These are phyloP conservation scores for Rhizomucor miehei DNA, from an alignment of 371 early-diverging fungal genomes.

Conservation along the genomic window DNA sequence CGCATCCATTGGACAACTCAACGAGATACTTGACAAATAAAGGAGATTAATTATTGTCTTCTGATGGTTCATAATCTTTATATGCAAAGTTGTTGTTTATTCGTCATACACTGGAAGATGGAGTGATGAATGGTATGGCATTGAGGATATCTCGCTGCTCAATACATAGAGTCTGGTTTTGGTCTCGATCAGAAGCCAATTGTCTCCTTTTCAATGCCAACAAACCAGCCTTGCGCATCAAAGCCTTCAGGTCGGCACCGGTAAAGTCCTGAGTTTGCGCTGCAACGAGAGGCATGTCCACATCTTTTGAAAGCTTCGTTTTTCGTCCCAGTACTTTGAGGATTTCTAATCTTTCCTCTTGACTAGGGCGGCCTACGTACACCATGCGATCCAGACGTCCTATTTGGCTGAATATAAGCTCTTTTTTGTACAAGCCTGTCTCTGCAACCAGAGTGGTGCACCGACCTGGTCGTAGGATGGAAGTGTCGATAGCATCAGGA, in stretches of 20 bases:
- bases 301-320: slow-evolving; percentile 43
- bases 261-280: slow-evolving; percentile 56
- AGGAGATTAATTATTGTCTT: no score
- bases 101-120: slow-evolving; percentile 2
- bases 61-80: no score
- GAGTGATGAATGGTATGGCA: slow-evolving; percentile 1
- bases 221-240: slow-evolving; percentile 76
- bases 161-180: neutral
- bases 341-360: slow-evolving; percentile 68
- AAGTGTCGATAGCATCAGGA: slow-evolving; percentile 73
- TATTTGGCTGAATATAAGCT: slow-evolving; percentile 7
- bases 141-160: slow-evolving; percentile 4
- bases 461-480: slow-evolving; percentile 83
- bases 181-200: neutral
- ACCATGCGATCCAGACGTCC: slow-evolving; percentile 87
- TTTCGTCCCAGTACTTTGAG: slow-evolving; percentile 58
- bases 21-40: no score
- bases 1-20: slow-evolving; percentile 58
- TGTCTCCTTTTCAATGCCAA: slow-evolving; percentile 42
- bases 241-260: slow-evolving; percentile 83
- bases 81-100: no score
- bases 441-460: neutral
- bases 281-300: slow-evolving; percentile 56
- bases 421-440: neutral
- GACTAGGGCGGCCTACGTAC: slow-evolving; percentile 71